Evolutionary conservation across 2,329 filamentous ascomycete genomes (phyloP), one percentile per base, ranked within the genome.

Genomic region (Hypomyces perniciosus): DNA sequence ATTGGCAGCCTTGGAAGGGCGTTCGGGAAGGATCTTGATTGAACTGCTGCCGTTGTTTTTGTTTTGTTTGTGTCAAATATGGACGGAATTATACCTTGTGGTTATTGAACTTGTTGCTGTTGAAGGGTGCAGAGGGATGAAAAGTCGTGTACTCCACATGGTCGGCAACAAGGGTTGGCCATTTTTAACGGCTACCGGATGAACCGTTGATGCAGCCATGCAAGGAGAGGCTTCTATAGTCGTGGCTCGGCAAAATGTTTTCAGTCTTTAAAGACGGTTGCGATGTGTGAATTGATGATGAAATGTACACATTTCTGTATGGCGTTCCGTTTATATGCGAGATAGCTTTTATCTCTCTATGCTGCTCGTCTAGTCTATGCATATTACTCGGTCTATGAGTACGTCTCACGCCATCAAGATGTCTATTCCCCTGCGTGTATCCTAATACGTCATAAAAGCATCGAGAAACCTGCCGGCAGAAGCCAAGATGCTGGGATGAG

Each of bases 1-100:
- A 51, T 41, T 52, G 53, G 50, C 54, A 55, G 53, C 54, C 55
- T 44, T 50, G 50, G 48, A 42, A 51, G 20, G 59, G 57, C 56
- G 57, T 59, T 60, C n/a, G 29, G 51, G 51, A 43, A 51, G 44
- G 46, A 41, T 5, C 6, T 20, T n/a, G 20, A 20, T 27, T 44
- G 38, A 46, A 31, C 40, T 54, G 30, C 28, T 20, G 8, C 35
- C 43, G 42, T 50, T 43, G 44, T 33, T 40, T 35, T 31, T 42
- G 5, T 8, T 29, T 51, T 47, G 47, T 44, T 46, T 34, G 39
- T 41, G 46, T 45, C 33, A 50, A 48, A 29, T 42, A 31, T 12
- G 7, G 49, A 30, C 45, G 46, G 30, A 33, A 41, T 44, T 46
- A 52, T 52, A 52, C 50, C 50, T 52, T 49, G 35, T 42, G 13